A percentile compares a stretch with the other conserved stretches of the same genome.
Conservation (phyloP, 768 basidiomycete genomes). For the Chiua virens region DNA sequence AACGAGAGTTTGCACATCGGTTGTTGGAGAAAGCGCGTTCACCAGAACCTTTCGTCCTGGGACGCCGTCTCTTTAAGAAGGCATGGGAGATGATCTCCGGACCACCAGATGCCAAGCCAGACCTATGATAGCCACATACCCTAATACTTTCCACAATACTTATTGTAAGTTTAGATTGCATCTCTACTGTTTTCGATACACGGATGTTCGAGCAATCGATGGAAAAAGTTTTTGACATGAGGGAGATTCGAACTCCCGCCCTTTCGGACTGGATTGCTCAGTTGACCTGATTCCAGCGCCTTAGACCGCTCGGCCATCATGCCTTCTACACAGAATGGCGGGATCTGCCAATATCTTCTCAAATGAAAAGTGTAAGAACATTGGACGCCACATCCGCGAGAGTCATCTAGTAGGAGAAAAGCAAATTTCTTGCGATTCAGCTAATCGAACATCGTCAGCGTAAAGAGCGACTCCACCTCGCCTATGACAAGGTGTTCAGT, state of each 20-base stretch:
- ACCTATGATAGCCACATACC: constrained; percentile 27
- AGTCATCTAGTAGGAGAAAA: too few species aligned
- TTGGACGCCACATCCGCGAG: too few species aligned
- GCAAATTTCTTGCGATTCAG: too few species aligned
- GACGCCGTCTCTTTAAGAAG: constrained; percentile 37
- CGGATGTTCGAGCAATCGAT: background rate
- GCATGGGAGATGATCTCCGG: constrained; percentile 40
- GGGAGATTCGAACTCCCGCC: constrained; percentile 37
- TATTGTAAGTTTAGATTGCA: constrained; percentile 8
- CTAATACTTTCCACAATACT: constrained; percentile 5
- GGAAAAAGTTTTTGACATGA: constrained; percentile 26
- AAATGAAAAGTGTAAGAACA: too few species aligned
- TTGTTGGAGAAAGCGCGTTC: constrained; percentile 66
- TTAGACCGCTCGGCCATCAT: constrained; percentile 61
- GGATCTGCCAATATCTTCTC: too few species aligned
- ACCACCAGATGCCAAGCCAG: constrained; percentile 27
- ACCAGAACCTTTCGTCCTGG: constrained; percentile 53
- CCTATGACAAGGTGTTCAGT: too few species aligned
- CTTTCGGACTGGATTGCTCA: constrained; percentile 32
- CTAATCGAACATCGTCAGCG: too few species aligned
- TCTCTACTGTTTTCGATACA: background rate
- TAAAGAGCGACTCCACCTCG: too few species aligned
- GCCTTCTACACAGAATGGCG: constrained; percentile 17
- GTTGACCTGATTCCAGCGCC: constrained; percentile 52
- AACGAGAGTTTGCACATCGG: constrained; percentile 53